Base-by-base conservation (phyloP, 768 basidiomycete species). In the Amanita thiersii region DNA sequence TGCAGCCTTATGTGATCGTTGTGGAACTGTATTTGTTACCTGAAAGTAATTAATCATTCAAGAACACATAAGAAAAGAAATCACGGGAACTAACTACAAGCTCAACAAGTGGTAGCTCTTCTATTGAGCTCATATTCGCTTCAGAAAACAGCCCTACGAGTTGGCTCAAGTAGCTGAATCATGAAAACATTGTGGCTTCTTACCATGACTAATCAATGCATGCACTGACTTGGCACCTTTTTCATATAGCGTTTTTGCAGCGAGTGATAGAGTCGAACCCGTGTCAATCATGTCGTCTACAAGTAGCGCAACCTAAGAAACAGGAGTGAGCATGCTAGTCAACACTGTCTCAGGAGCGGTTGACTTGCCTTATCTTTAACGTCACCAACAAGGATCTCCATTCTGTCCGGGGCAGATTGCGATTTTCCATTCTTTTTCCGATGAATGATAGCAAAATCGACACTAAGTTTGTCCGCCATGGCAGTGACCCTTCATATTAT, bases 211-310 rank as follows among this genome's bases (percentile, higher is more conserved):
- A 42, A 96, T 83, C 28, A 98, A 61, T 2, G 86, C 92, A 57
- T 91, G 79, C 3, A 94, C 80, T 14, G 79, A 73, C 54, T 75
- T 84, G 4, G 92, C 94, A 15, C 96, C 96, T 46, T 84, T 85
- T 53, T 96, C 91, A 37, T 81, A 69, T 34, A 99, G 69, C n/a
- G 89, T 86, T 33, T 77, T 76, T 5, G 80, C 80, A 8, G 96
- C 96, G 10, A 94, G 66, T 10, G 77, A 69, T 20, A 98, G 70
- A n/a, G 96, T 98, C 26, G 70, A 74, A 9, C 93, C 94, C 4
- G 89, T 90, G 58, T 99, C 96, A 55, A 96, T 85, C 94, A 99
- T 98, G 56, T 99, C 96, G 59, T 99, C 96, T 24, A 99, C 89
- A 34, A 99, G 73, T 55, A 99, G 89, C 28, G 88, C 92, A 40